phyloP scores from a whole-genome alignment of 345 rosid species.

The Citrus glauca region DNA sequence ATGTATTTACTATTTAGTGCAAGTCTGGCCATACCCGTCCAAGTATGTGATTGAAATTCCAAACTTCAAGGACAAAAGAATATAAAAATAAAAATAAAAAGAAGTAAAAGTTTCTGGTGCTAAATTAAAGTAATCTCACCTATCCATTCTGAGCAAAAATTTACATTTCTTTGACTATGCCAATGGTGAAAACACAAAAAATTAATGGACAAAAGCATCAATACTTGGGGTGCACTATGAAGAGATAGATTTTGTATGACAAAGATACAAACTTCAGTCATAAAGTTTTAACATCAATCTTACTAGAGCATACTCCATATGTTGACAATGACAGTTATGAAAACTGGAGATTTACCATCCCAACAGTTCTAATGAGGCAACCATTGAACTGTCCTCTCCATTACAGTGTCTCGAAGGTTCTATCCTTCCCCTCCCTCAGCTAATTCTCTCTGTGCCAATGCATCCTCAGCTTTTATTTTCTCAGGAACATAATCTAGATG shows the following conservation, averaged over 20 bases:
- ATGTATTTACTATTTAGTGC: neutral
- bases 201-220: neutral
- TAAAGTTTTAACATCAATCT: neutral
- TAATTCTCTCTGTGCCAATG: constrained; percentile 42
- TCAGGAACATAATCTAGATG: constrained; percentile 68
- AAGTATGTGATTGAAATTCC: neutral
- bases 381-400: neutral
- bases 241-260: neutral
- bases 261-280: constrained; percentile 2
- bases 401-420: neutral
- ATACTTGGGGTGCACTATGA: neutral
- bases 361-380: constrained; percentile 4
- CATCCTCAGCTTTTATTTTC: constrained; percentile 62
- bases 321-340: neutral
- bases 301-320: neutral
- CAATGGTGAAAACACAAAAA: neutral
- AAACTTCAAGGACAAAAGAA: neutral
- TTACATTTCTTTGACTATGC: neutral
- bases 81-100: neutral
- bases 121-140: neutral
- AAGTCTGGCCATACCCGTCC: neutral
- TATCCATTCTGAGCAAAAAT: neutral
- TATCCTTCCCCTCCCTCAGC: constrained; percentile 29
- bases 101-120: neutral
- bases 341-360: neutral